Conservation (phyloP, 345 rosid species). For the Psidium guajava region DNA sequence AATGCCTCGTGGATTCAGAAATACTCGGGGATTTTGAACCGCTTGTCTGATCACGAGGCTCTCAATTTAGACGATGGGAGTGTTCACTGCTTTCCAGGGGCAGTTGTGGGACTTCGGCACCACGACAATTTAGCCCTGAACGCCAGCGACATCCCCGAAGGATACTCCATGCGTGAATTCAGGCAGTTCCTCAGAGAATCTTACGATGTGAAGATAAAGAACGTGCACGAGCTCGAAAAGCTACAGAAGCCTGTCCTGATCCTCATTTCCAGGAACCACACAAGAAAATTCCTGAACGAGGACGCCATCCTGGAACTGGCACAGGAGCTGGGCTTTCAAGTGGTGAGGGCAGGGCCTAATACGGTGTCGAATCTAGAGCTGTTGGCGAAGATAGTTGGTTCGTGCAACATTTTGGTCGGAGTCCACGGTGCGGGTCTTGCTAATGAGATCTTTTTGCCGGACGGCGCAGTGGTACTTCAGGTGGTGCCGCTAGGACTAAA, state of each 20-base stretch:
- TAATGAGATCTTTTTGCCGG: slow-evolving; percentile 23
- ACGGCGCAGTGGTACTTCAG: slow-evolving; percentile 20
- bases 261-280: slow-evolving; percentile 14
- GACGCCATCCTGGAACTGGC: slow-evolving; percentile 17
- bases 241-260: slow-evolving; percentile 13
- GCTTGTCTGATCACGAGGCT: slow-evolving; percentile 11
- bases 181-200: slow-evolving; percentile 17
- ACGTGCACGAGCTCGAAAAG: slow-evolving; percentile 1
- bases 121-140: slow-evolving; percentile 17
- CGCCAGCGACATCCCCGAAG: slow-evolving; percentile 10
- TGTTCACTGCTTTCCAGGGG: slow-evolving; percentile 36
- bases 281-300: slow-evolving; percentile 23
- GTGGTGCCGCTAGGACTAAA: slow-evolving; percentile 24
- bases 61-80: slow-evolving; percentile 14
- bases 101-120: slow-evolving; percentile 20
- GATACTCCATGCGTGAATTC: slow-evolving; percentile 30
- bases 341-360: slow-evolving; percentile 3
- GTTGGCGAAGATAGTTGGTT: slow-evolving; percentile 9
- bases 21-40: slow-evolving; percentile 10
- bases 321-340: slow-evolving; percentile 21
- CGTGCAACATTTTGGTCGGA: slow-evolving; percentile 22
- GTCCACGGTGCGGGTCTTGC: slow-evolving; percentile 47
- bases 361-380: slow-evolving; percentile 14
- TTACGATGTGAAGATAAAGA: slow-evolving; percentile 10
- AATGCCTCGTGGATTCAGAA: slow-evolving; percentile 22